A percentile compares a stretch with the other conserved stretches of the same genome.
Conservation (phyloP, 2,329 filamentous ascomycete species). For the Verticillium isaacii region DNA sequence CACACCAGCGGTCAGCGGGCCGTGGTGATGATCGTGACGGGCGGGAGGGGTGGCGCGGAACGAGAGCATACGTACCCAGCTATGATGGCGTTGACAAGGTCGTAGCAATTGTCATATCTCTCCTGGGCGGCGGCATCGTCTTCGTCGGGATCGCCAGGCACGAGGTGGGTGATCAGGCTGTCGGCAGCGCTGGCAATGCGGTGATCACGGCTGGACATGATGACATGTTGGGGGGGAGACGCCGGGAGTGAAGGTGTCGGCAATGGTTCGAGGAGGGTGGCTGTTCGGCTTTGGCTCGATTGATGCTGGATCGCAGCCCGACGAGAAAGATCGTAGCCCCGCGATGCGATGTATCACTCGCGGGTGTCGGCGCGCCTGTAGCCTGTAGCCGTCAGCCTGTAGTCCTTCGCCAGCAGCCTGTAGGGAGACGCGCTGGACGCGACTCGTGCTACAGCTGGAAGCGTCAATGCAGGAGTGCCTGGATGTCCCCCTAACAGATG, state of each 20-base stretch:
- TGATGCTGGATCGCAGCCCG: neutral
- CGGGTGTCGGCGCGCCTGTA: neutral
- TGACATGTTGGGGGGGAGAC: constrained; percentile 1
- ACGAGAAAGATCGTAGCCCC: neutral
- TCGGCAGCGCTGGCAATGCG: constrained; percentile 77
- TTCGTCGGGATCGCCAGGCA: constrained; percentile 62
- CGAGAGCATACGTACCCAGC: constrained; percentile 35
- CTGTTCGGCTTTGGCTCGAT: no score
- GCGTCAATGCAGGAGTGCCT: neutral
- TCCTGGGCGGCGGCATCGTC: constrained; percentile 64
- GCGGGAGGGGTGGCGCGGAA: neutral
- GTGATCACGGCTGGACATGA: constrained; percentile 32
- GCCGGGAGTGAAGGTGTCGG: neutral
- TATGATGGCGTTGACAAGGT: constrained; percentile 45
- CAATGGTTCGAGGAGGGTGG: neutral
- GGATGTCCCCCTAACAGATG: neutral
- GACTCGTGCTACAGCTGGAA: constrained; percentile 1
- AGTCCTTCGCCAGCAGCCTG: neutral
- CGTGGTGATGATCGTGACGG: neutral
- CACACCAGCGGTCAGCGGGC: neutral
- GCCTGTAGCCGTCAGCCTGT: neutral
- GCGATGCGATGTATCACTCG: neutral
- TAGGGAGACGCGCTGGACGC: constrained; percentile 10
- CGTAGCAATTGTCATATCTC: constrained; percentile 59
- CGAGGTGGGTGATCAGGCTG: constrained; percentile 69